Evolutionary conservation across 495 filamentous ascomycete genomes (phyloP), one percentile per base, ranked within the genome.

Genomic region (Platismatia glauca): DNA sequence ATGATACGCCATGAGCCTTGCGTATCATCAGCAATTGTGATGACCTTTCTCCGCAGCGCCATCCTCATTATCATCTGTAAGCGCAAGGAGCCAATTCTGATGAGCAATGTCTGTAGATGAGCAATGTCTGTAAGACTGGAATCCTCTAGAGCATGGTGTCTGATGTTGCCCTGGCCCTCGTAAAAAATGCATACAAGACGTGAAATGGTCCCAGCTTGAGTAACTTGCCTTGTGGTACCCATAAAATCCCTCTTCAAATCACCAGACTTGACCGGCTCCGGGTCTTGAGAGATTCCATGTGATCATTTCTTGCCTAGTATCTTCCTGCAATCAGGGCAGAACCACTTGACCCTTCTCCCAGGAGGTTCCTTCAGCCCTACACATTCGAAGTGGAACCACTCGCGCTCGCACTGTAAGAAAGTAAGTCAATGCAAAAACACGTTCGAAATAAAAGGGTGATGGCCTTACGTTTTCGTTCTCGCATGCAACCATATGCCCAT

Each of bases 401-500:
- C 64, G 57, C 57, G 62, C 71, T 71, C 72, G 71, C 43, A 65
- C 46, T 29, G 35, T 38, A 29, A 64, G 41, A 57, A 39, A 57
- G 48, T 55, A 56, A 70, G 69, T 66, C 70, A 20, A 33, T 9
- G 16, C 63, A 46, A 68, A 39, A 57, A 31, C 16, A 33, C 63
- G 24, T 57, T n/a, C 34, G 38, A 38, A 38, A 38, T 41, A 60
- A 62, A 60, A 41, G 61, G 61, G 60, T 46, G 55, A 66, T 56
- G 63, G 65, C 80, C 90, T 84, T 79, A 96, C 92, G 78, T 95
- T 85, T 60, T 77, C 75, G 69, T 95, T 95, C 68, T 97, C 94
- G 69, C 94, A 98, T 67, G 86, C 86, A 70, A 98, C 92, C 94
- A 98, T 98, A 33, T 84, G 87, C 57, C 94, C 94, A 71, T 86